Conservation (phyloP, 768 basidiomycete genomes). For the Leucosporidium scottii region DNA sequence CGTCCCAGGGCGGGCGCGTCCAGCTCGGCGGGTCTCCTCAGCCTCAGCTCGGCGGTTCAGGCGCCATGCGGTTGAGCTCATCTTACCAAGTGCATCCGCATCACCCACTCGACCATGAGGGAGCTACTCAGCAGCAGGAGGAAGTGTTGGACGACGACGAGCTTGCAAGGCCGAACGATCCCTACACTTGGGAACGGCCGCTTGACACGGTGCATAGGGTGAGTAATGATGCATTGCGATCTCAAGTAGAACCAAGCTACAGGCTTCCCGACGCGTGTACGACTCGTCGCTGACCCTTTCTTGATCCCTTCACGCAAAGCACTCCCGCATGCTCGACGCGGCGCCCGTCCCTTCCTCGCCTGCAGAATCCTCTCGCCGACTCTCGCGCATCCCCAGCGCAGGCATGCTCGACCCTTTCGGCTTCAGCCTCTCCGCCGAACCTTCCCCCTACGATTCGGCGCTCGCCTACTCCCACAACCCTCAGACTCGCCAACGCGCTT, state of each 20-base stretch:
- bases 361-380: background rate
- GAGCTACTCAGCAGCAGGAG: conserved; percentile 20
- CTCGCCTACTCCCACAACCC: background rate
- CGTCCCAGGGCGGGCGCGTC: no score
- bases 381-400: conserved; percentile 21
- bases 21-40: no score
- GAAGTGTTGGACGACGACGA: conserved; percentile 21
- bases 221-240: background rate
- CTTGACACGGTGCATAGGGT: conserved; percentile 28
- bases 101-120: no score
- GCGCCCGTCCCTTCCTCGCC: conserved; percentile 3
- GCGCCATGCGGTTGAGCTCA: no score
- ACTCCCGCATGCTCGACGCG: conserved; percentile 26
- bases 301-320: background rate
- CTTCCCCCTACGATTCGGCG: conserved; percentile 17
- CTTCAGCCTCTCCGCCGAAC: conserved; percentile 17
- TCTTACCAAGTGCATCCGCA: no score
- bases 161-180: conserved; percentile 6
- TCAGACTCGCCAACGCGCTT: background rate
- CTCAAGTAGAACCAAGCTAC: background rate
- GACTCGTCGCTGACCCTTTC: background rate
- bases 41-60: no score
- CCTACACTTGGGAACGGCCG: conserved; percentile 27
- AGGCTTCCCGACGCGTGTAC: background rate
- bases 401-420: conserved; percentile 30